phyloP scores from a whole-genome alignment of 2,329 filamentous ascomycete species.

The Purpureocillium takamizusanense region DNA sequence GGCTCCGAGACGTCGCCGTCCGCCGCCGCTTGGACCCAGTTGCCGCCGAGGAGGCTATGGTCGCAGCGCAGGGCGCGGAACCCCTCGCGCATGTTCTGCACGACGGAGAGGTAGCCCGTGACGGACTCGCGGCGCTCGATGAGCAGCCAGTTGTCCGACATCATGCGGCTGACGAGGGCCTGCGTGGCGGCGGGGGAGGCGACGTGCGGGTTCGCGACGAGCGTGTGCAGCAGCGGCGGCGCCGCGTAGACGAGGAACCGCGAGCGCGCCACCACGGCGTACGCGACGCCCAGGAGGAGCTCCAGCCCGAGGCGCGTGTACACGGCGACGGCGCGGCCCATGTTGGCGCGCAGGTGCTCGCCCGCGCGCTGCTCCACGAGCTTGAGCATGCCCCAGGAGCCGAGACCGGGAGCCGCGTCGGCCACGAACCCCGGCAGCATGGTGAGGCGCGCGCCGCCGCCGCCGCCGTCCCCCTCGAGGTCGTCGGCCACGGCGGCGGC shows the following conservation, averaged over 20 bases:
- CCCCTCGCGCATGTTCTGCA: constrained; percentile 62
- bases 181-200: constrained; percentile 50
- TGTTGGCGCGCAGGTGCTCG: constrained; percentile 33
- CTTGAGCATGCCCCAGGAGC: constrained; percentile 57
- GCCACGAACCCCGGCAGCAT: constrained; percentile 45
- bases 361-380: constrained; percentile 32
- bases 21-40: constrained; percentile 59
- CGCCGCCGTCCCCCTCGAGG: too few relatives aligned
- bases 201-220: constrained; percentile 66
- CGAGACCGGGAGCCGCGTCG: constrained; percentile 56
- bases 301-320: constrained; percentile 68
- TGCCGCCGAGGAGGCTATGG: constrained; percentile 85
- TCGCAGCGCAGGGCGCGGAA: constrained; percentile 86
- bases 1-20: constrained; percentile 62
- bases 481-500: constrained; percentile 54
- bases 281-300: constrained; percentile 54
- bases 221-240: constrained; percentile 65
- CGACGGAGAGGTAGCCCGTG: constrained; percentile 86
- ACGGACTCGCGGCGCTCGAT: constrained; percentile 76
- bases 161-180: constrained; percentile 57
- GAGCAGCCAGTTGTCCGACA: constrained; percentile 59
- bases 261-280: constrained; percentile 59
- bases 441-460: constrained; percentile 46
- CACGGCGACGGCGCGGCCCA: constrained; percentile 54
- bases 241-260: constrained; percentile 56